A percentile compares a stretch with the other conserved stretches of the same genome.
Evolutionary conservation across 108 stramenopile species (phyloP).

Genomic region (Chaetoceros tenuissimus): DNA sequence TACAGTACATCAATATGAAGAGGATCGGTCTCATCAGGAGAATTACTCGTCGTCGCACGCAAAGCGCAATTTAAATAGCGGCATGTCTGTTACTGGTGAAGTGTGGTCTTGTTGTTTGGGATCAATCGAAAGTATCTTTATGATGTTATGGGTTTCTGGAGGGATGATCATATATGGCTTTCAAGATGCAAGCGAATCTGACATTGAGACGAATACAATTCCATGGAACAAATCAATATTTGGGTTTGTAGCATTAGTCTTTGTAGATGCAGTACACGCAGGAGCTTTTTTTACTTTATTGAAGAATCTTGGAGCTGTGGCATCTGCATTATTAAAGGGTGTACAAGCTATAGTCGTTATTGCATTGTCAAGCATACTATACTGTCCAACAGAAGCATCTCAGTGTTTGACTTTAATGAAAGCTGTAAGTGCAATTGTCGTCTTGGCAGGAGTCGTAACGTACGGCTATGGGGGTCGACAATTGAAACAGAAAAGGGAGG

Average conservation of each 20-base stretch:
- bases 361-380: neutral
- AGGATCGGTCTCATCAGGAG: too few relatives aligned
- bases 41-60: neutral
- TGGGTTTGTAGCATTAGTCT: neutral
- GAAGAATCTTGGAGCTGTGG: neutral
- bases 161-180: neutral
- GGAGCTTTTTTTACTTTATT: neutral
- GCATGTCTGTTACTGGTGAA: neutral
- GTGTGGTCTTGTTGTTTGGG: slow-evolving; percentile 3
- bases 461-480: neutral
- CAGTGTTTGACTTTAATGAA: slow-evolving; percentile 1
- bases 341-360: neutral
- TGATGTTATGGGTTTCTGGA: neutral
- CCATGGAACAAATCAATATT: too few relatives aligned
- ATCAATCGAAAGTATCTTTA: neutral
- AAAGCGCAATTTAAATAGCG: neutral
- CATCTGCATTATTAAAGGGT: neutral
- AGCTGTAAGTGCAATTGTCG: neutral
- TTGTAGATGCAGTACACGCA: neutral
- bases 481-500: too few relatives aligned
- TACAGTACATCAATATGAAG: too few relatives aligned
- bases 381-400: slow-evolving; percentile 2
- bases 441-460: neutral
- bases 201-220: too few relatives aligned
- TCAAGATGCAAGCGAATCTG: too few relatives aligned